Percentiles rank a stretch among this genome's conserved stretches.
phyloP scores from a whole-genome alignment of 2,329 filamentous ascomycete genomes.

The Hypoxylon sp. region DNA sequence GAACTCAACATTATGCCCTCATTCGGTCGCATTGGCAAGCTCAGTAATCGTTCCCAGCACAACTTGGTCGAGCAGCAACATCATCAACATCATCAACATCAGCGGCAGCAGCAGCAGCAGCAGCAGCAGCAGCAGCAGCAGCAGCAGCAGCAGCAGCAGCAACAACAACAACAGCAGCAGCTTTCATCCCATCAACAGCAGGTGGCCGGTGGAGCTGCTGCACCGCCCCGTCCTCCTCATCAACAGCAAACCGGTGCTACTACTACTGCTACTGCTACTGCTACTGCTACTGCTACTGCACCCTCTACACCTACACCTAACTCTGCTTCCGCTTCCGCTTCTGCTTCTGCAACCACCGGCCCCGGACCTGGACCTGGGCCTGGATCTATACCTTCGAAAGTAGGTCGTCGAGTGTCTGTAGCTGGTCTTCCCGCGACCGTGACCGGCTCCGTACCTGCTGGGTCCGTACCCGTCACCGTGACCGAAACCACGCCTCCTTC shows the following conservation, averaged over 20 bases:
- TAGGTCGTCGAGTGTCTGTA: slow-evolving; percentile 44
- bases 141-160: slow-evolving; percentile 51
- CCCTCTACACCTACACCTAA: slow-evolving; percentile 28
- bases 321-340: slow-evolving; percentile 28
- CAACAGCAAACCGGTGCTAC: slow-evolving; percentile 30
- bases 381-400: slow-evolving; percentile 21
- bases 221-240: slow-evolving; percentile 48
- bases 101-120: slow-evolving; percentile 36
- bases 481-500: slow-evolving; percentile 53
- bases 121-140: slow-evolving; percentile 42
- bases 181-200: slow-evolving; percentile 32
- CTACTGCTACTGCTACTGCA: slow-evolving; percentile 36
- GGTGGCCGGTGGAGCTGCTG: slow-evolving; percentile 46
- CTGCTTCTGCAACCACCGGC: slow-evolving; percentile 28
- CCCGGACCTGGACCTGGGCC: slow-evolving; percentile 36
- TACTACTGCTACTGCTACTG: slow-evolving; percentile 24
- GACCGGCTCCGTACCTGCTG: slow-evolving; percentile 19
- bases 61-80: slow-evolving; percentile 61
- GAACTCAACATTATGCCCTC: slow-evolving; percentile 59
- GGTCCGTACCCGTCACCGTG: slow-evolving; percentile 30
- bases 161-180: slow-evolving; percentile 38
- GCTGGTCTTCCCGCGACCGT: slow-evolving; percentile 39
- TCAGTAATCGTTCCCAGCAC: slow-evolving; percentile 61
- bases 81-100: slow-evolving; percentile 48
- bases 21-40: slow-evolving; percentile 67